These are phyloP conservation scores for Phaffomyces antillensis DNA, from an alignment of 805 yeast genomes.

Conservation along the genomic window DNA sequence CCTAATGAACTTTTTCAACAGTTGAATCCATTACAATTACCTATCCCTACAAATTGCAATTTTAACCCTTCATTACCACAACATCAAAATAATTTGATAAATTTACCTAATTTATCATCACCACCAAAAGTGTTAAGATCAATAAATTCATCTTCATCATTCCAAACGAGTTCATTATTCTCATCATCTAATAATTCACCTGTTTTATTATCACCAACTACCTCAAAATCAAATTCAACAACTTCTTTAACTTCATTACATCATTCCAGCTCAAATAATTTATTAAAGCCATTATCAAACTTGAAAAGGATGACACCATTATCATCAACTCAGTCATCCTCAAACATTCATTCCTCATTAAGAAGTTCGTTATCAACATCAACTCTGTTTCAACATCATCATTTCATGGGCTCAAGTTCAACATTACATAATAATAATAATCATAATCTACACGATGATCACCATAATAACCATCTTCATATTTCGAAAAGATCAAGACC, in stretches of 20 bases:
- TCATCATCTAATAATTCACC: slow-evolving; percentile 20
- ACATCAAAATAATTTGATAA: slow-evolving; percentile 11
- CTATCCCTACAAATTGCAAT: too few species aligned
- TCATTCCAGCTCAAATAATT: slow-evolving; percentile 6
- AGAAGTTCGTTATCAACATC: slow-evolving; percentile 23
- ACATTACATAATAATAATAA: too few species aligned
- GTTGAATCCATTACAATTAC: too few species aligned
- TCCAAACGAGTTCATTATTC: slow-evolving; percentile 20
- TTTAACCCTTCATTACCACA: background rate
- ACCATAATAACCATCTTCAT: slow-evolving; percentile 17
- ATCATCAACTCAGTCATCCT: slow-evolving; percentile 3
- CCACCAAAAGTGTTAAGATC: slow-evolving; percentile 25
- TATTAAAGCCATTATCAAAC: slow-evolving; percentile 19
- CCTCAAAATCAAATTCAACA: slow-evolving; percentile 23
- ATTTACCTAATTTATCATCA: slow-evolving; percentile 22
- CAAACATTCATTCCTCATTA: slow-evolving; percentile 9
- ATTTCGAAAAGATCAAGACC: slow-evolving; percentile 38
- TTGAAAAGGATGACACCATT: slow-evolving; percentile 37
- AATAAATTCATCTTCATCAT: slow-evolving; percentile 14
- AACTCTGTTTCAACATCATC: slow-evolving; percentile 13
- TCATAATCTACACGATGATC: background rate
- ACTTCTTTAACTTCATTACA: slow-evolving; percentile 20
- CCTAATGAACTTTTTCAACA: background rate
- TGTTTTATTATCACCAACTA: slow-evolving; percentile 18
- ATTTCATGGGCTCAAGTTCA: slow-evolving; percentile 13